A percentile compares a stretch with the other conserved stretches of the same genome.
These are phyloP conservation scores for Rugosomyces carneus DNA, from an alignment of 1,284 basidiomycete genomes.

Conservation along the genomic window DNA sequence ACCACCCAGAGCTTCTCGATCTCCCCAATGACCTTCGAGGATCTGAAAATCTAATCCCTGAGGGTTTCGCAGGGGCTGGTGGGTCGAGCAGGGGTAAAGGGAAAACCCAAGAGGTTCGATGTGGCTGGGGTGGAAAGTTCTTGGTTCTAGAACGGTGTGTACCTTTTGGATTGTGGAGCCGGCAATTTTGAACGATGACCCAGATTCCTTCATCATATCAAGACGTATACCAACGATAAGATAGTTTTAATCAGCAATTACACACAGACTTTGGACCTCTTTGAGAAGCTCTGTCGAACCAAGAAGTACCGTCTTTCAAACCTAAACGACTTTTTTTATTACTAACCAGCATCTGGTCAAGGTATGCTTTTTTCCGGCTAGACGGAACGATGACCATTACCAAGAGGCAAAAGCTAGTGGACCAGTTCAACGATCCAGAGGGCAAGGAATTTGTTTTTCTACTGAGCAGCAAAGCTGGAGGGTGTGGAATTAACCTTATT, in stretches of 20 bases:
- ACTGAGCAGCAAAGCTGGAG: constrained; percentile 94
- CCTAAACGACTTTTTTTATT: not conserved
- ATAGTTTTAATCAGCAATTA: constrained; percentile 99
- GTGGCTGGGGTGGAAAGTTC: constrained; percentile 89
- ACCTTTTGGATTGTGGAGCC: not conserved
- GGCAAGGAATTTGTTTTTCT: constrained; percentile 96
- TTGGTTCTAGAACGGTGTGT: constrained; percentile 84
- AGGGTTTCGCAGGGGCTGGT: constrained; percentile 66
- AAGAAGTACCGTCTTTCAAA: constrained; percentile 62
- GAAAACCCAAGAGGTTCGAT: constrained; percentile 57
- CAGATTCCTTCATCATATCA: constrained; percentile 84
- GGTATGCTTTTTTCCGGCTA: constrained; percentile 89
- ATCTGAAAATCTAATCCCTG: constrained; percentile 79
- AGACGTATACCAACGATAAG: constrained; percentile 86
- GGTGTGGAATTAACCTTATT: constrained; percentile 97
- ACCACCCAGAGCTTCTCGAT: constrained; percentile 92
- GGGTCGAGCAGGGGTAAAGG: constrained; percentile 33
- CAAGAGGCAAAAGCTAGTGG: constrained; percentile 96
- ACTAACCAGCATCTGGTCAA: constrained; percentile 24
- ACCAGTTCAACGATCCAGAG: constrained; percentile 95
- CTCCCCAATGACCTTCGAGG: constrained; percentile 85
- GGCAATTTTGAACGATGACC: not conserved
- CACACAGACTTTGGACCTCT: constrained; percentile 94
- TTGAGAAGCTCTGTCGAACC: constrained; percentile 79
- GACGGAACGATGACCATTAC: constrained; percentile 93